Evolutionary conservation across 2,329 filamentous ascomycete genomes (phyloP).

Genomic region (Magnaporthiopsis rhizophila): DNA sequence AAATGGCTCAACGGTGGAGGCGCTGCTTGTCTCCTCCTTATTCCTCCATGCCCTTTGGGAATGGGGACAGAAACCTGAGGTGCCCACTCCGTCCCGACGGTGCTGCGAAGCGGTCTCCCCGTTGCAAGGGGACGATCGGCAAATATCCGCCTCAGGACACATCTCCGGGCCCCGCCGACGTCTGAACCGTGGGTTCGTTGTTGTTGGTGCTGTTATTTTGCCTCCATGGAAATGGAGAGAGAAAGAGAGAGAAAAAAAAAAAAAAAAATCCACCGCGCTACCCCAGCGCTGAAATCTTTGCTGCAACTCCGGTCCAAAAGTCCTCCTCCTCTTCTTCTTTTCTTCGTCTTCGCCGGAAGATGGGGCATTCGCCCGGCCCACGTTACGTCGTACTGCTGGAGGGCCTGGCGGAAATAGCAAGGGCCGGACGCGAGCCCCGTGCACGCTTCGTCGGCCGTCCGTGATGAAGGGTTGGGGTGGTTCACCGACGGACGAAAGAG

Average conservation of each 20-base stretch:
- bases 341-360: not conserved
- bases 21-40: no score
- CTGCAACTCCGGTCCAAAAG: not conserved
- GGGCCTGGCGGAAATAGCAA: no score
- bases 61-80: not conserved
- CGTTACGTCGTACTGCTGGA: not conserved
- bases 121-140: not conserved
- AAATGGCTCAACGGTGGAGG: not conserved
- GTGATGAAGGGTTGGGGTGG: no score
- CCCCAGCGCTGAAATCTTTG: not conserved
- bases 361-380: not conserved
- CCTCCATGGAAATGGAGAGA: no score
- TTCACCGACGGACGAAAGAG: no score
- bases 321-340: not conserved
- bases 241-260: not conserved
- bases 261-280: not conserved
- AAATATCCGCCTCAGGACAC: not conserved
- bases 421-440: no score
- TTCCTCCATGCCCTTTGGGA: no score
- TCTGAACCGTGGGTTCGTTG: not conserved
- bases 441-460: no score
- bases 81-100: not conserved
- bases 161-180: not conserved
- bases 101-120: not conserved
- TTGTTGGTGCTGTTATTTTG: not conserved